A percentile compares a stretch with the other conserved stretches of the same genome.
Conservation (phyloP, 306 rosid genomes). For the Rosa multiflora region DNA sequence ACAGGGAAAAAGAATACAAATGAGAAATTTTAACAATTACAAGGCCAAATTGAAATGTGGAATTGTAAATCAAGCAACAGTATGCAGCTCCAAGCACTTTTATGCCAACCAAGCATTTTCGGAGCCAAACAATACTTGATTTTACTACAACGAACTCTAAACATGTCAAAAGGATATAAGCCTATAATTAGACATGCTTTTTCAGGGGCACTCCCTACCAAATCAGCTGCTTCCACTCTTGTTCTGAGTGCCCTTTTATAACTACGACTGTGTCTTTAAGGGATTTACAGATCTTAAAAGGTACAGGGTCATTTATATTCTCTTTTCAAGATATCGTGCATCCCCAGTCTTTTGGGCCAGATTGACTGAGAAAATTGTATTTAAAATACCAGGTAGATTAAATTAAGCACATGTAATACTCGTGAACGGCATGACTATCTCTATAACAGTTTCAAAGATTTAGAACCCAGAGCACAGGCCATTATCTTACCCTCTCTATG, state of each 20-base stretch:
- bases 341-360: background rate
- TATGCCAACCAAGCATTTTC: background rate
- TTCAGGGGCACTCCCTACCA: background rate
- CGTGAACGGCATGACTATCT: background rate
- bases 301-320: background rate
- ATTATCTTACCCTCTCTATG: constrained; percentile 76
- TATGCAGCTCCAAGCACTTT: background rate
- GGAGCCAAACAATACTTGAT: background rate
- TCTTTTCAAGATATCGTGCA: background rate
- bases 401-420: background rate
- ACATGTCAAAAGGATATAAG: background rate
- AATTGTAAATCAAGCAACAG: background rate
- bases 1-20: constrained; percentile 23
- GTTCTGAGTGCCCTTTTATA: background rate
- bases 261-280: background rate
- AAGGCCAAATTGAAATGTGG: constrained; percentile 3
- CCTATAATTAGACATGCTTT: background rate
- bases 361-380: background rate
- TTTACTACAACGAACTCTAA: background rate
- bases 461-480: background rate
- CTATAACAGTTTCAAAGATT: background rate
- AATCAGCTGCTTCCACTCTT: background rate
- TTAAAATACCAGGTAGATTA: background rate
- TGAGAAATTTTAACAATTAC: constrained; percentile 32
- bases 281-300: background rate